Conservation (phyloP, 768 basidiomycete species). For the Porphyrellus cyaneotinctus region DNA sequence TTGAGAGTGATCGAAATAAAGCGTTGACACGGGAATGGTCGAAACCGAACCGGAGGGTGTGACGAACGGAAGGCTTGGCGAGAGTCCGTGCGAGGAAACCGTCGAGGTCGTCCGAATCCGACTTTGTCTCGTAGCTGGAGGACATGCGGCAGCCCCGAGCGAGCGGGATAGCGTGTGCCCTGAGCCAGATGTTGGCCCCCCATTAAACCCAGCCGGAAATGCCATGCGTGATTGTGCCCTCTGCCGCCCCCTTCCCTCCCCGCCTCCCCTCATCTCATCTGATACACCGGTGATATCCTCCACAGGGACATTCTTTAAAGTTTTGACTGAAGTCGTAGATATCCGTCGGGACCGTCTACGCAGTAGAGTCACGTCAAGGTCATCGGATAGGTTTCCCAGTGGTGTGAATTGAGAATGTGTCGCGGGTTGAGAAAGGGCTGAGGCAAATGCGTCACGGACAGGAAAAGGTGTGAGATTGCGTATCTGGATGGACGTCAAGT, state of each 20-base stretch:
- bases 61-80: conserved; percentile 8
- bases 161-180: conserved; percentile 18
- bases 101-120: conserved; percentile 51
- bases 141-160: conserved; percentile 13
- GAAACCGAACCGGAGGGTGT: conserved; percentile 5
- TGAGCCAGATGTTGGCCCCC: conserved; percentile 5
- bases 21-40: conserved; percentile 23
- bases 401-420: conserved; percentile 57
- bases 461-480: conserved; percentile 85
- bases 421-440: conserved; percentile 65
- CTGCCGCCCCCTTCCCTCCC: conserved; percentile 38
- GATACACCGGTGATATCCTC: conserved; percentile 38
- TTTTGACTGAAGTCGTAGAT: conserved; percentile 54
- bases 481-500: conserved; percentile 69
- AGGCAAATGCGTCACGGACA: conserved; percentile 66
- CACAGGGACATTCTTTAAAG: conserved; percentile 42
- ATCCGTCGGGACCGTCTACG: conserved; percentile 57
- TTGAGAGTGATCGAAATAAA: conserved; percentile 63
- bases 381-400: conserved; percentile 60
- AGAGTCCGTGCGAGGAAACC: conserved; percentile 38
- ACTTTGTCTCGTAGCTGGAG: conserved; percentile 33
- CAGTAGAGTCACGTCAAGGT: conserved; percentile 58
- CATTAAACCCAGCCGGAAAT: conserved; percentile 28
- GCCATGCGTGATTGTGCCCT: conserved; percentile 46
- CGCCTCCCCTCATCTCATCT: conserved; percentile 24